phyloP scores from a whole-genome alignment of 805 yeast species.

The Kodamaea neixiangensis region DNA sequence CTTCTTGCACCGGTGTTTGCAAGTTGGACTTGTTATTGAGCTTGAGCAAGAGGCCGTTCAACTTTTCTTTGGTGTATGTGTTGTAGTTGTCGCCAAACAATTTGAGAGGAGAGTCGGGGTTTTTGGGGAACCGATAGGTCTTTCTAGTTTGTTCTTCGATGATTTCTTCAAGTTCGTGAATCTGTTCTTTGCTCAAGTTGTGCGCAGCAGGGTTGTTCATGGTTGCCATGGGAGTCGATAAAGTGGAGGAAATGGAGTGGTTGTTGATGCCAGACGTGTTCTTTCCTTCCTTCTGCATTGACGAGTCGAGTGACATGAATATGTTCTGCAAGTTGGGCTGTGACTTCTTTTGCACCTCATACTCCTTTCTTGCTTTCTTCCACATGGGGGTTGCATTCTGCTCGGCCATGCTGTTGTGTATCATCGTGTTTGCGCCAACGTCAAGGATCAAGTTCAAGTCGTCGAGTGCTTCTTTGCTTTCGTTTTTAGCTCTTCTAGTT shows the following conservation, averaged over 20 bases:
- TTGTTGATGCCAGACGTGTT: conserved; percentile 12
- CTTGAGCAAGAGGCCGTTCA: conserved; percentile 28
- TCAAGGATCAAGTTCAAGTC: conserved; percentile 20
- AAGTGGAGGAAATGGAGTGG: conserved; percentile 33
- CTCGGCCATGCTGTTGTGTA: conserved; percentile 28
- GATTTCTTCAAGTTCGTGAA: conserved; percentile 25
- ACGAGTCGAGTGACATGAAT: conserved; percentile 26
- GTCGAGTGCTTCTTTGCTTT: conserved; percentile 4
- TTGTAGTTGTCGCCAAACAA: conserved; percentile 40
- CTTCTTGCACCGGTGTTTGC: conserved; percentile 12
- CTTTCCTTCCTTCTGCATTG: conserved; percentile 9
- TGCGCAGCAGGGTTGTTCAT: conserved; percentile 10
- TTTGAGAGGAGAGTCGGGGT: conserved; percentile 44
- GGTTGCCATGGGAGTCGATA: conserved; percentile 40
- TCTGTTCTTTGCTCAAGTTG: conserved; percentile 15
- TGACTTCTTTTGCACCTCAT: conserved; percentile 23
- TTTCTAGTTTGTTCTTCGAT: conserved; percentile 24
- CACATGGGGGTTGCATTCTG: conserved; percentile 34
- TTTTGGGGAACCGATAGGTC: conserved; percentile 19
- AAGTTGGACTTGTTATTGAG: conserved; percentile 20
- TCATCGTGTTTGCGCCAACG: conserved; percentile 30
- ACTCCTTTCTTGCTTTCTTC: conserved; percentile 34
- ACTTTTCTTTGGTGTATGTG: conserved; percentile 40
- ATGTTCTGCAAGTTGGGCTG: conserved; percentile 34
- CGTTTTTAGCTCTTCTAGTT: conserved; percentile 14